Evolutionary conservation across 2,329 filamentous ascomycete genomes (phyloP).

Genomic region (Westerdykella sp.): DNA sequence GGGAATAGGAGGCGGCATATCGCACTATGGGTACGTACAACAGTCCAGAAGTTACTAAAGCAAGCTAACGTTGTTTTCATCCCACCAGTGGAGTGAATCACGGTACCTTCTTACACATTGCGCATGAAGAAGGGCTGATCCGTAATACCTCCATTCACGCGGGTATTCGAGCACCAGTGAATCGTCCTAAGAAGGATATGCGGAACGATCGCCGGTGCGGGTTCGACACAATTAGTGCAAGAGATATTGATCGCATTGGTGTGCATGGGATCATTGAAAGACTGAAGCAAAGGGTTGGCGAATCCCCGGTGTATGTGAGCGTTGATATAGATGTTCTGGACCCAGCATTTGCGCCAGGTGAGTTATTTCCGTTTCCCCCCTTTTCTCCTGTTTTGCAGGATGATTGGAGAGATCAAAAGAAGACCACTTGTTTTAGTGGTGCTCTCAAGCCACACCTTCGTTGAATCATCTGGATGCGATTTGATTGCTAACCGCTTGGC

Average conservation of each 20-base stretch:
- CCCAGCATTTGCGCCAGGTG: conserved; percentile 50
- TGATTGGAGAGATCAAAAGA: too few relatives aligned
- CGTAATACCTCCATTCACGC: conserved; percentile 55
- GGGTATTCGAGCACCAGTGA: conserved; percentile 53
- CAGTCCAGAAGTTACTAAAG: too few relatives aligned
- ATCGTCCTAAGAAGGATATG: conserved; percentile 46
- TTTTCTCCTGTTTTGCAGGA: not conserved
- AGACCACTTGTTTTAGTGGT: too few relatives aligned
- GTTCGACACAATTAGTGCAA: conserved; percentile 52
- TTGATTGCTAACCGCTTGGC: not conserved
- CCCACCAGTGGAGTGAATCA: conserved; percentile 48
- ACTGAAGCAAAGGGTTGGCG: conserved; percentile 47
- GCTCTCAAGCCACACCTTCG: not conserved
- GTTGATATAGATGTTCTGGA: conserved; percentile 55
- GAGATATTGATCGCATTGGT: conserved; percentile 49
- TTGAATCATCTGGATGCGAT: not conserved
- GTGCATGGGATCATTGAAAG: conserved; percentile 43
- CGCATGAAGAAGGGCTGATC: conserved; percentile 56
- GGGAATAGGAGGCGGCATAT: conserved; percentile 49
- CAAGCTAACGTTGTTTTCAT: conserved; percentile 4
- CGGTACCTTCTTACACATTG: conserved; percentile 57
- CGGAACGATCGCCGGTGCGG: conserved; percentile 54
- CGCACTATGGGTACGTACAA: conserved; percentile 50
- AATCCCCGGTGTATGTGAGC: conserved; percentile 50
- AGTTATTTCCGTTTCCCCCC: conserved; percentile 6